Evolutionary conservation across 2,329 filamentous ascomycete genomes (phyloP), one percentile per base, ranked within the genome.

Genomic region (Trichoderma breve): DNA sequence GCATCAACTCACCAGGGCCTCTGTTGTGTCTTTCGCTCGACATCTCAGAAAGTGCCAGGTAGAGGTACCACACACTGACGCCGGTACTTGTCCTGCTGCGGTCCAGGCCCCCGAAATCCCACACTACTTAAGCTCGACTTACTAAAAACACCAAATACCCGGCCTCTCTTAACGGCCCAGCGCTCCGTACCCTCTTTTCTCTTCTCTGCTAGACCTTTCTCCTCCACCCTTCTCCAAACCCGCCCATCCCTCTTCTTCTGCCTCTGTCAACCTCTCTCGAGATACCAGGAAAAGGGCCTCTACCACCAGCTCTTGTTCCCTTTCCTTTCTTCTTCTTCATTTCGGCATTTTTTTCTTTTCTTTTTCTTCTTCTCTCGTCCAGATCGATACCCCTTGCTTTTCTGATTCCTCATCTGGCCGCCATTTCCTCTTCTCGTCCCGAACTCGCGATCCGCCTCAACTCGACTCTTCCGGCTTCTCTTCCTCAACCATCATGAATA

Each of bases 401-500:
- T 74, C 47, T 32, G 30, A 34, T 47, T 47, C 61, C 71, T 34
- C 73, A 43, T 77, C 73, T 71, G 76, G 74, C 71, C 72, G 75
- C 76, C 73, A 67, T 76, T 74, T 74, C 73, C 74, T 74, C 73
- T 71, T 64, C 15, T 47, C 12, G 73, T 73, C 73, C 73, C 68
- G 32, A 47, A 26, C 26, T 53, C 63, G 63, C 72, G 55, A 51
- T 18, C 60, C 15, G 24, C 15, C 32, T 60, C 28, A 60, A 62
- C 47, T 61, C 32, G 58, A 34, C 32, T n/a, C 58, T 51, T 61
- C 51, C 36, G 57, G 28, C 24, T 68, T 73, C 73, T 71, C 68
- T 30, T 43, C 62, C 62, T 26, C 72, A 71, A 67, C 75, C 86
- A 90, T 78, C 79, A 91, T 91, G 89, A 91, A 91, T 84, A 91